Evolutionary conservation across 179 eudicot species (phyloP), one percentile per base, ranked within the genome.

Genomic region (Nepenthes alata): DNA sequence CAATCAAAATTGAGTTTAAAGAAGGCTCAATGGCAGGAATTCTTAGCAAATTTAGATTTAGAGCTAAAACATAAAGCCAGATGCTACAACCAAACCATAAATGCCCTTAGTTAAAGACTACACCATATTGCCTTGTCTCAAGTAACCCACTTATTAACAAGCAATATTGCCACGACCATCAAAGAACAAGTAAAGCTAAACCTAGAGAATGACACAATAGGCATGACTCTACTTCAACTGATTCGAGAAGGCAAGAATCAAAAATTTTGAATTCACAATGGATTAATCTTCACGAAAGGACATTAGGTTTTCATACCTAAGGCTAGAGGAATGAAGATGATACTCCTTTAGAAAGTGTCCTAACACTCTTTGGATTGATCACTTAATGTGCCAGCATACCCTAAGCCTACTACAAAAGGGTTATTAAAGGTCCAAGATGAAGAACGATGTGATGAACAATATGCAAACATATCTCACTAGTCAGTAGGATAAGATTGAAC

Each of bases 21-120:
- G 47, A 66, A 68, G 25, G 66, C 47, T 0, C 14, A 48, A 0
- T 61, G 66, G 61, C 56, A 53, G 34, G 66, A 68, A 11, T 60
- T 68, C 3, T 6, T 59, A 2, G 53, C 57, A 0, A 56, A 60
- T 8, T 70, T 45, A 1, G 53, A 64, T 12, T 59, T 12, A 7
- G 61, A 35, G 2, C 25, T 58, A 35, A 35, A 36, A 2, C 54
- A 70, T 3, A 70, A 59, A 6, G 50, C 65, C 0, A 65, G 44
- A 2, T 2, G 13, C 3, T 14, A 0, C 2, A 70, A 70, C 0
- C 2, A 1, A 0, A 58, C 64, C 0, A 60, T 34, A 0, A 64
- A 64, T 15, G 69, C 69, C 14, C 53, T 70, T 0, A 70, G 68
- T 8, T 52, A 39, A 0, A 1, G 55, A 15, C 15, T 6, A 62